Evolutionary conservation across 2,329 filamentous ascomycete species (phyloP).

Genomic region (Fusarium gaditjirri): DNA sequence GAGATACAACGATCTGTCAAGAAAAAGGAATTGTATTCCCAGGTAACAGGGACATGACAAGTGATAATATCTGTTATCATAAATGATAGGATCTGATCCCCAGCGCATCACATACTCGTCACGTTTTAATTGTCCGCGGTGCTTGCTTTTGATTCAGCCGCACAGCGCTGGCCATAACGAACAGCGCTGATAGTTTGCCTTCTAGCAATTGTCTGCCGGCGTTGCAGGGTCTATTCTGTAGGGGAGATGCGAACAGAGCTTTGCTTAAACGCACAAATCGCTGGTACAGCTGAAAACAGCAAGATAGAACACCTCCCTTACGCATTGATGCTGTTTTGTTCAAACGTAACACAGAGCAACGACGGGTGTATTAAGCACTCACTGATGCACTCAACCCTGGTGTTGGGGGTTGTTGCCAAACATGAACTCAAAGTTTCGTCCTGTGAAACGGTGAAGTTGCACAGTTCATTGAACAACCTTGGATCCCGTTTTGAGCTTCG

Average conservation of each 20-base stretch:
- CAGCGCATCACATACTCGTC: background rate
- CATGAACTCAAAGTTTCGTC: slow-evolving; percentile 11
- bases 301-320: background rate
- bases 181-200: background rate
- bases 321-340: background rate
- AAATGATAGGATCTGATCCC: slow-evolving; percentile 33
- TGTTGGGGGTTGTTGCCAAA: background rate
- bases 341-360: background rate
- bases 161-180: background rate
- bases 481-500: background rate
- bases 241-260: background rate
- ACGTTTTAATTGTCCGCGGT: background rate
- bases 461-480: slow-evolving; percentile 21
- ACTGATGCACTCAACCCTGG: background rate
- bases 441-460: slow-evolving; percentile 7
- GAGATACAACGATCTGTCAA: background rate
- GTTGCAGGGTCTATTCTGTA: background rate
- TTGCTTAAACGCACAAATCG: background rate
- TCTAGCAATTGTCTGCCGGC: background rate
- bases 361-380: background rate
- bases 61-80: slow-evolving; percentile 22
- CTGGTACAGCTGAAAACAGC: background rate
- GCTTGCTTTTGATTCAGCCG: slow-evolving; percentile 13
- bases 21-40: slow-evolving; percentile 3
- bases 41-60: slow-evolving; percentile 9